Conservation (phyloP, 1,284 basidiomycete species). For the Tausonia pullulans region DNA sequence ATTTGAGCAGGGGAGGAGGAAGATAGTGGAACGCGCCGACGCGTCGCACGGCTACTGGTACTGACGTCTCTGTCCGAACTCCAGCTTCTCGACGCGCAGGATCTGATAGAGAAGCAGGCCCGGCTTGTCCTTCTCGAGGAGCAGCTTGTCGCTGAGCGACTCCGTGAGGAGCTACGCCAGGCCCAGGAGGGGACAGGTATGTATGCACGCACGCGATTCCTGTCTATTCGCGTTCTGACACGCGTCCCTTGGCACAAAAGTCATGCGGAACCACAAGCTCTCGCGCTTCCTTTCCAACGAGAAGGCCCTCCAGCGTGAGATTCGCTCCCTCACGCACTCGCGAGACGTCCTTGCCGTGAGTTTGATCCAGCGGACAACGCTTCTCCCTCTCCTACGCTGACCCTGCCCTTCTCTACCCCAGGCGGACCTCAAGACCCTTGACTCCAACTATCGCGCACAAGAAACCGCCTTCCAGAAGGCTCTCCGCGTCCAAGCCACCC, state of each 20-base stretch:
- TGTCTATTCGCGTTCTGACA: not conserved
- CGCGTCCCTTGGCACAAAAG: not conserved
- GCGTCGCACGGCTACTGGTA: not conserved
- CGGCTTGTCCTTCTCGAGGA: not conserved
- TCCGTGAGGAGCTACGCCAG: not conserved
- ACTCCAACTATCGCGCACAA: not conserved
- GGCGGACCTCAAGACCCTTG: not conserved
- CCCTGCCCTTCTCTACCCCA: not conserved
- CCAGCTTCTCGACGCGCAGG: not conserved
- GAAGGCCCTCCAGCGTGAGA: not conserved
- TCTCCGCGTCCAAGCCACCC: no score
- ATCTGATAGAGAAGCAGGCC: slow-evolving; percentile 2
- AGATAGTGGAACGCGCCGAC: not conserved
- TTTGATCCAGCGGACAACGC: not conserved
- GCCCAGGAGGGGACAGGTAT: not conserved
- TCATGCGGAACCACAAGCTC: slow-evolving; percentile 11
- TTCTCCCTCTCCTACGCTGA: no score
- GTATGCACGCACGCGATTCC: not conserved
- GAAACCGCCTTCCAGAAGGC: not conserved
- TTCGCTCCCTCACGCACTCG: not conserved
- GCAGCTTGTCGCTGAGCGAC: not conserved
- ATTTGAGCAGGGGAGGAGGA: not conserved
- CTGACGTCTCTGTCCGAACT: not conserved
- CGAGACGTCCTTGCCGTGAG: not conserved
- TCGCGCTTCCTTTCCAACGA: slow-evolving; percentile 1